These are phyloP conservation scores for Ulmus americana DNA, from an alignment of 331 rosid species.

Conservation along the genomic window DNA sequence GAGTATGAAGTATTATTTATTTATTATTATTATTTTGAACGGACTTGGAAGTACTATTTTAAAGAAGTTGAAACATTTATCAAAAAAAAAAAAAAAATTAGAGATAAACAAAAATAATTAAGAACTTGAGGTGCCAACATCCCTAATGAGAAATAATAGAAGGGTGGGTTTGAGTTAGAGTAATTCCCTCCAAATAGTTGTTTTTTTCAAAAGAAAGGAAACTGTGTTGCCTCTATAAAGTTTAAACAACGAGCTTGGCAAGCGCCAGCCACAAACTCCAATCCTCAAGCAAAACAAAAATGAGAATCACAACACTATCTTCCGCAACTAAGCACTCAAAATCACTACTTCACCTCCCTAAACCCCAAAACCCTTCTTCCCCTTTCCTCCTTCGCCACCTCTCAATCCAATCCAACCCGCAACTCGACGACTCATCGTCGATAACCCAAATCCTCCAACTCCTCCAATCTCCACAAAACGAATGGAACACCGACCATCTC, in stretches of 20 bases:
- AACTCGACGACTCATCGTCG: slow-evolving; percentile 17
- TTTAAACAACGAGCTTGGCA: background rate
- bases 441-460: slow-evolving; percentile 35
- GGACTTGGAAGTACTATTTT: no score
- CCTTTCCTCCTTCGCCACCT: slow-evolving; percentile 15
- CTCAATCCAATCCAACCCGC: slow-evolving; percentile 22
- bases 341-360: slow-evolving; percentile 22
- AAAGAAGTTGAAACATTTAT: no score
- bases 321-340: slow-evolving; percentile 17
- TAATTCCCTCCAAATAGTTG: no score
- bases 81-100: no score
- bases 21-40: no score
- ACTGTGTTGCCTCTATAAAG: background rate
- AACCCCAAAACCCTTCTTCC: background rate
- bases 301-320: background rate
- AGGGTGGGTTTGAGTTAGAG: no score
- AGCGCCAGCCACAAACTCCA: background rate
- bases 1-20: no score
- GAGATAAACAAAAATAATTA: no score
- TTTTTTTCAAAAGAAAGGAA: no score
- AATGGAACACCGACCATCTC: slow-evolving; percentile 37
- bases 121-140: no score
- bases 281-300: background rate
- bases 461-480: slow-evolving; percentile 33
- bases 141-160: no score